Percentiles rank a stretch among this genome's conserved stretches.
Conservation (phyloP, 148 eudicot species). For the Selenicereus undatus region DNA sequence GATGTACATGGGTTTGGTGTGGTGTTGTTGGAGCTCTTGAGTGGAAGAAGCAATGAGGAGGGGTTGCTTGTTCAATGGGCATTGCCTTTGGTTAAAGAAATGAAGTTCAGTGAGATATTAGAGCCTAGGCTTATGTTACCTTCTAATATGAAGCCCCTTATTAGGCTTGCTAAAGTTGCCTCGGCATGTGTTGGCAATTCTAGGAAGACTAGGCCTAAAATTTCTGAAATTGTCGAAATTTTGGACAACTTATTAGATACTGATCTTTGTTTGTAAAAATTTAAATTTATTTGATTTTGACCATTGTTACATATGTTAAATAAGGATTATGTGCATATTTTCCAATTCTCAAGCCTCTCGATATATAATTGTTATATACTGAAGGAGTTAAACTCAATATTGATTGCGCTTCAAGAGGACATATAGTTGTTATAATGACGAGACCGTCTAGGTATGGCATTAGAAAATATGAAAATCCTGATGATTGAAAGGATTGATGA, state of each 20-base stretch:
- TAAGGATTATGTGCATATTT: neutral
- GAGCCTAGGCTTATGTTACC: conserved; percentile 62
- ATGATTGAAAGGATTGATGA: too few species aligned
- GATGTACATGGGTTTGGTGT: conserved; percentile 92
- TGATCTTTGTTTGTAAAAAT: conserved; percentile 9
- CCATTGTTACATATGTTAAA: too few species aligned
- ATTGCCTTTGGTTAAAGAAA: conserved; percentile 77
- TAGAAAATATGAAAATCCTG: too few species aligned
- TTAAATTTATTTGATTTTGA: neutral
- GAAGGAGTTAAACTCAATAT: too few species aligned
- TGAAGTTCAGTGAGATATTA: conserved; percentile 59
- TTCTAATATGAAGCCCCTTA: conserved; percentile 43
- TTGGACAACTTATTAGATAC: conserved; percentile 51
- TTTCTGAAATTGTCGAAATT: conserved; percentile 58
- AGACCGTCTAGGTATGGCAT: too few species aligned
- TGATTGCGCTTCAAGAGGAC: too few species aligned
- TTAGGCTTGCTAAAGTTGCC: conserved; percentile 76
- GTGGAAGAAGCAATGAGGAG: conserved; percentile 61
- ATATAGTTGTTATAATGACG: too few species aligned
- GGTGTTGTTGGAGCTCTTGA: conserved; percentile 74
- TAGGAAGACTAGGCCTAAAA: conserved; percentile 62
- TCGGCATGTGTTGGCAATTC: conserved; percentile 78
- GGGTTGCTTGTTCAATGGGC: conserved; percentile 73
- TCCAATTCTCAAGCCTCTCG: neutral
- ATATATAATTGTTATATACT: too few species aligned